Conservation (phyloP, 2,329 filamentous ascomycete species). For the Aspergillus caelatus region DNA sequence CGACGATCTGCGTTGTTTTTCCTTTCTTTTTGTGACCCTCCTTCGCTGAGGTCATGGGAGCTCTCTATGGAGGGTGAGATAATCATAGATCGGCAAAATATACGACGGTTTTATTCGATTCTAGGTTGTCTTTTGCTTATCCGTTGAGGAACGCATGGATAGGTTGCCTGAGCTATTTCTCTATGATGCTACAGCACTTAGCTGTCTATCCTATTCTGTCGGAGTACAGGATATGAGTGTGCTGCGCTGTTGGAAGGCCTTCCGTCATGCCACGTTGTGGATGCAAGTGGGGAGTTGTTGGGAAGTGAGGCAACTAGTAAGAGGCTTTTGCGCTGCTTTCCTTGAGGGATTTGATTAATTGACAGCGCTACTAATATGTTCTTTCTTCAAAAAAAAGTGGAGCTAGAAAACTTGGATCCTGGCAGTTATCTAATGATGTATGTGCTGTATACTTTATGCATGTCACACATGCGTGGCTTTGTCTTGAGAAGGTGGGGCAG, state of each 20-base stretch:
- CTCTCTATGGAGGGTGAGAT: neutral
- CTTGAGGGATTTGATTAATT: neutral
- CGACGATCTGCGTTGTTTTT: constrained; percentile 2
- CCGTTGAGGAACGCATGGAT: neutral
- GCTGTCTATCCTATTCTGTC: neutral
- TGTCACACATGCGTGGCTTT: neutral
- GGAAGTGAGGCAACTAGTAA: constrained; percentile 10
- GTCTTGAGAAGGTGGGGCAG: neutral
- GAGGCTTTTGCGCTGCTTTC: neutral
- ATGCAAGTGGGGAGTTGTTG: constrained; percentile 6
- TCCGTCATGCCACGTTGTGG: constrained; percentile 8
- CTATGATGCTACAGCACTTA: neutral
- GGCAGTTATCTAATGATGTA: neutral
- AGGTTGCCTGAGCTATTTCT: neutral
- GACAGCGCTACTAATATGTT: neutral
- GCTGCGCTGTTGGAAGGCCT: neutral
- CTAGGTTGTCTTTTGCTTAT: neutral
- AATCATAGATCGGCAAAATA: neutral
- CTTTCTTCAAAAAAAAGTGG: neutral
- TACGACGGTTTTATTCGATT: neutral
- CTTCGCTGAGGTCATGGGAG: neutral
- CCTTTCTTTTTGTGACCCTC: neutral
- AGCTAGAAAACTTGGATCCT: neutral
- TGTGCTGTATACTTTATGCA: neutral
- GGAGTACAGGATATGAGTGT: neutral